phyloP scores from a whole-genome alignment of 2,329 filamentous ascomycete genomes.

The Pseudocercospora crystallina region DNA sequence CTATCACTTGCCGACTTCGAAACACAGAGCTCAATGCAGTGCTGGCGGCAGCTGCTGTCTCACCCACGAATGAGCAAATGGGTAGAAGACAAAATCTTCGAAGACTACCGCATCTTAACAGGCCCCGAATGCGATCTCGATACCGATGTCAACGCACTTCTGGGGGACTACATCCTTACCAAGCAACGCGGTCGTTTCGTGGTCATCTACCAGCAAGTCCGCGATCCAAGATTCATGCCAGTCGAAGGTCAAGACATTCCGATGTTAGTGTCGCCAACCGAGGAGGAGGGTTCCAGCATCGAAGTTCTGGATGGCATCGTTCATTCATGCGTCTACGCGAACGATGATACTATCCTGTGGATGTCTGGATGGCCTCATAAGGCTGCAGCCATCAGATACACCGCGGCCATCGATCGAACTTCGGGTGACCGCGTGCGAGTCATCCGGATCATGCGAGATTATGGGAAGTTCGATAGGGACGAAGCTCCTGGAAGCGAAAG shows the following conservation, averaged over 20 bases:
- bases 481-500: not conserved
- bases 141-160: no score
- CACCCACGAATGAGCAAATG: no score
- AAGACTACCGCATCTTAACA: no score
- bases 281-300: conserved; percentile 1
- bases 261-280: not conserved
- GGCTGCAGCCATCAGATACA: conserved; percentile 7
- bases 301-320: not conserved
- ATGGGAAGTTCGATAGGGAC: conserved; percentile 1
- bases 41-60: no score
- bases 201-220: conserved; percentile 12
- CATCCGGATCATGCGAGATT: conserved; percentile 9
- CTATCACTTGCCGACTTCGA: no score
- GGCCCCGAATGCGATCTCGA: no score
- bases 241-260: conserved; percentile 6
- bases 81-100: no score
- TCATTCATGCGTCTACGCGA: conserved; percentile 9
- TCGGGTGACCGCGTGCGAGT: conserved; percentile 6
- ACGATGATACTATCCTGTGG: conserved; percentile 9
- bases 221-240: conserved; percentile 2
- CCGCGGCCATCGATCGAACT: conserved; percentile 2
- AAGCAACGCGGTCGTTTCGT: conserved; percentile 3
- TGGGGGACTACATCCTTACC: not conserved
- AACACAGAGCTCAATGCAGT: no score
- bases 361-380: conserved; percentile 8